phyloP scores from a whole-genome alignment of 2,329 filamentous ascomycete genomes.

The Colletotrichum chrysophilum region DNA sequence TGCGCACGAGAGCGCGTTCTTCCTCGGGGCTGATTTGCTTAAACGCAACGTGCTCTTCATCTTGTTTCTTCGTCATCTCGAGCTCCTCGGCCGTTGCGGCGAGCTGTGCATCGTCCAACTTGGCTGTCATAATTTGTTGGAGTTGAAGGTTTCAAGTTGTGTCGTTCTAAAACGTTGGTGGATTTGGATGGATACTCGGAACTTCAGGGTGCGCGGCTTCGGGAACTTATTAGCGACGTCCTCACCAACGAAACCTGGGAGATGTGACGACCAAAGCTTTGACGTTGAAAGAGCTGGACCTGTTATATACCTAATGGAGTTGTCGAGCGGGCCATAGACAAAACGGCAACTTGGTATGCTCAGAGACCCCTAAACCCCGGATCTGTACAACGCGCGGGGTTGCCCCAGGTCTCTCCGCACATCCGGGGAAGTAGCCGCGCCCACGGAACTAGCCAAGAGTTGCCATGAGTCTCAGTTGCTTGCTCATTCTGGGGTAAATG shows the following conservation, averaged over 20 bases:
- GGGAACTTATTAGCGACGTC: fast-evolving
- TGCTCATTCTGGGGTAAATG: not conserved
- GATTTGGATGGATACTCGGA: too few relatives aligned
- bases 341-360: not conserved
- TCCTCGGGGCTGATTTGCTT: conserved; percentile 3
- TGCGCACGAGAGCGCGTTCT: not conserved
- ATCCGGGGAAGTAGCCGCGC: not conserved
- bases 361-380: not conserved
- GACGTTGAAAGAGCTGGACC: not conserved
- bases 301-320: not conserved
- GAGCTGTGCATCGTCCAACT: not conserved
- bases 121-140: not conserved
- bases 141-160: fast-evolving
- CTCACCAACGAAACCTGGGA: not conserved
- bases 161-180: not conserved
- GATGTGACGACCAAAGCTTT: not conserved
- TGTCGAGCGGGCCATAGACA: not conserved
- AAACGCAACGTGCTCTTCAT: not conserved
- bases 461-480: not conserved
- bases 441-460: not conserved
- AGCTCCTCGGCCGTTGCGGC: not conserved
- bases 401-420: not conserved
- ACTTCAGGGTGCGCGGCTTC: not conserved
- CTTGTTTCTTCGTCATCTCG: not conserved
- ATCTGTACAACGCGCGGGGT: not conserved